phyloP scores from a whole-genome alignment of 331 rosid genomes.

The Malus hybrid region DNA sequence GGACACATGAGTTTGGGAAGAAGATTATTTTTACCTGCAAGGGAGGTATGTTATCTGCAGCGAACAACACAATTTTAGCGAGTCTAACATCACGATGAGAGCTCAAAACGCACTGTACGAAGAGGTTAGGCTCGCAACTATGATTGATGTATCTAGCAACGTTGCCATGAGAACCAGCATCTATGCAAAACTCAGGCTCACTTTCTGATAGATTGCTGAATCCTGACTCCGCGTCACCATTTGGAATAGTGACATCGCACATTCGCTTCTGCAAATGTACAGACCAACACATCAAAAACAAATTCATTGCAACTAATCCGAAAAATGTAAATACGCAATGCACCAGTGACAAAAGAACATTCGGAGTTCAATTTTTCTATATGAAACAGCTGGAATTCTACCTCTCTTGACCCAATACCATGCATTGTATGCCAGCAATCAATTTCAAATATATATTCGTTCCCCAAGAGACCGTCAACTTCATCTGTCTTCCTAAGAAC shows the following conservation, averaged over 20 bases:
- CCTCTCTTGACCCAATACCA: slow-evolving; percentile 34
- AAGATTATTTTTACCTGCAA: slow-evolving; percentile 4
- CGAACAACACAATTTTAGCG: slow-evolving; percentile 28
- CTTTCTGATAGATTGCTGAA: slow-evolving; percentile 4
- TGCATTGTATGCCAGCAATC: slow-evolving; percentile 36
- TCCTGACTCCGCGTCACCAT: background rate
- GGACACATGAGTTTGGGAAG: too few species aligned
- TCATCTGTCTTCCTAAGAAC: slow-evolving; percentile 22
- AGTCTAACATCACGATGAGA: slow-evolving; percentile 26
- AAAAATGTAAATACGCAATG: too few species aligned
- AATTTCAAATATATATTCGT: slow-evolving; percentile 31
- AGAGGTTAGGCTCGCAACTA: slow-evolving; percentile 35
- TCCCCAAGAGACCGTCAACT: slow-evolving; percentile 18
- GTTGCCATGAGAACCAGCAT: slow-evolving; percentile 25
- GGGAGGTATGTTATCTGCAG: slow-evolving; percentile 31
- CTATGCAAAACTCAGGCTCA: slow-evolving; percentile 22
- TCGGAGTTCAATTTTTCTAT: background rate
- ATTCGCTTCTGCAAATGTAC: slow-evolving; percentile 15
- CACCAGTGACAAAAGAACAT: background rate
- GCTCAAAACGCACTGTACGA: slow-evolving; percentile 35
- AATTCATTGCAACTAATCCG: too few species aligned
- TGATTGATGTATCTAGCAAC: slow-evolving; percentile 35
- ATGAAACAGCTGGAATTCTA: slow-evolving; percentile 2
- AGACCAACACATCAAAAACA: too few species aligned
- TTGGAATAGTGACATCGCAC: slow-evolving; percentile 21